phyloP scores from a whole-genome alignment of 73 alveolate genomes.

The Halteria grandinella region DNA sequence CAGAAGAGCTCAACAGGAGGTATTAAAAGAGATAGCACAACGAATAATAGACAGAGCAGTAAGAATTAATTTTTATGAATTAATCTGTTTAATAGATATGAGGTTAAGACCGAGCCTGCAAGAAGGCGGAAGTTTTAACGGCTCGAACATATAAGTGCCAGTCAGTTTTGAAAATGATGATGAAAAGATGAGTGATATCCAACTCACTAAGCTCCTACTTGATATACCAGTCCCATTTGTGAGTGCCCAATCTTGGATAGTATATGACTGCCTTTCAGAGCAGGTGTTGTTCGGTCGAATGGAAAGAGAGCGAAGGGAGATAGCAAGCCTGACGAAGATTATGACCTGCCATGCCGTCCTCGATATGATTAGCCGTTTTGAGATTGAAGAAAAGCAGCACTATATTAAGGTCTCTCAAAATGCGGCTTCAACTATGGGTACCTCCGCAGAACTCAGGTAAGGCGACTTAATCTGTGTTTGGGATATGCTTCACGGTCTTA shows the following conservation, averaged over 20 bases:
- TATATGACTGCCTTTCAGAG: slow-evolving; percentile 41
- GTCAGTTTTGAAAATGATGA: too few relatives aligned
- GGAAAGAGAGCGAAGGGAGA: slow-evolving; percentile 64
- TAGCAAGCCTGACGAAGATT: slow-evolving; percentile 83
- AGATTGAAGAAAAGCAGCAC: slow-evolving; percentile 49
- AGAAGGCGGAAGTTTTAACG: too few relatives aligned
- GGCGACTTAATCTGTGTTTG: slow-evolving; percentile 70
- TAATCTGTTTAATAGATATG: too few relatives aligned
- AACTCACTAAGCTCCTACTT: too few relatives aligned
- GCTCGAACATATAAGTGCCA: too few relatives aligned
- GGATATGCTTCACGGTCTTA: slow-evolving; percentile 78
- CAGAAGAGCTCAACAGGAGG: too few relatives aligned
- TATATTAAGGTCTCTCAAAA: slow-evolving; percentile 47
- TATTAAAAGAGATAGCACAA: too few relatives aligned
- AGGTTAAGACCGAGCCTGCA: too few relatives aligned
- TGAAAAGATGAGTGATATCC: too few relatives aligned
- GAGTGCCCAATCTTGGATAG: slow-evolving; percentile 68
- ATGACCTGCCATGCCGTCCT: slow-evolving; percentile 76
- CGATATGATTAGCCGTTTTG: slow-evolving; percentile 46
- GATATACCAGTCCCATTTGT: too few relatives aligned
- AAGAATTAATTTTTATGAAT: too few relatives aligned
- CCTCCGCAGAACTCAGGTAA: slow-evolving; percentile 66
- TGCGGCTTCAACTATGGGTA: slow-evolving; percentile 66
- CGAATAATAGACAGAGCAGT: too few relatives aligned
- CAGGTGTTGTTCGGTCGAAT: slow-evolving; percentile 54